Evolutionary conservation across 192 early-diverging fungal species (phyloP).

Genomic region (Dispira parvispora): DNA sequence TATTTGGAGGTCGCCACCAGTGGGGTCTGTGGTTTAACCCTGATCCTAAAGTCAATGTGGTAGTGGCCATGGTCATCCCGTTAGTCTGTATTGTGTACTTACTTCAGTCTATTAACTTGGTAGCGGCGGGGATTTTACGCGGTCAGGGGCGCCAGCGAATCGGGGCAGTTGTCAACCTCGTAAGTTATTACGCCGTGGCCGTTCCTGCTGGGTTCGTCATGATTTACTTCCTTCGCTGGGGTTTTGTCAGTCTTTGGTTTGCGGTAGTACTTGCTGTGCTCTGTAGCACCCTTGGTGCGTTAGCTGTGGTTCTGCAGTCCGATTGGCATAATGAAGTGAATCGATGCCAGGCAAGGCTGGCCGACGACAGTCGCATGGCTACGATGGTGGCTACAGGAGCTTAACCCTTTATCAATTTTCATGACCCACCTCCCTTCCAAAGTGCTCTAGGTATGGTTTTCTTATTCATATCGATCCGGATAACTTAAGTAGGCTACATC

Average conservation of each 20-base stretch:
- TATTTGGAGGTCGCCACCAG: background rate
- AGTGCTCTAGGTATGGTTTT: too few relatives aligned
- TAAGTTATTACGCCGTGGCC: conserved; percentile 49
- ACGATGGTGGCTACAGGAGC: too few relatives aligned
- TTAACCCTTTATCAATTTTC: too few relatives aligned
- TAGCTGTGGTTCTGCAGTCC: background rate
- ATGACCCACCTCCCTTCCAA: too few relatives aligned
- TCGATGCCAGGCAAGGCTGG: background rate
- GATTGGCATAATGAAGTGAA: conserved; percentile 2
- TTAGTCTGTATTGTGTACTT: background rate
- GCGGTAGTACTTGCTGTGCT: background rate
- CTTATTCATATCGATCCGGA: too few relatives aligned
- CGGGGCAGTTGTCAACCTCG: conserved; percentile 36
- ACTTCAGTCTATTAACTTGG: background rate
- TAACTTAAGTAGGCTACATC: too few relatives aligned
- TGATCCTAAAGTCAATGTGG: background rate
- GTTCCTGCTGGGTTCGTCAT: conserved; percentile 43
- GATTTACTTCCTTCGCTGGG: conserved; percentile 16
- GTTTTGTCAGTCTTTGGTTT: conserved; percentile 2
- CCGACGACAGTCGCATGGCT: background rate
- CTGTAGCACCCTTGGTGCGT: background rate
- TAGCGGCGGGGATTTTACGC: conserved; percentile 36
- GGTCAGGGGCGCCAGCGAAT: conserved; percentile 62
- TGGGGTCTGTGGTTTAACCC: conserved; percentile 4
- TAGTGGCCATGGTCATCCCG: conserved; percentile 4